Percentiles rank a stretch among this genome's conserved stretches.
phyloP scores from a whole-genome alignment of 257 asterid species.

The Fraxinus excelsior region DNA sequence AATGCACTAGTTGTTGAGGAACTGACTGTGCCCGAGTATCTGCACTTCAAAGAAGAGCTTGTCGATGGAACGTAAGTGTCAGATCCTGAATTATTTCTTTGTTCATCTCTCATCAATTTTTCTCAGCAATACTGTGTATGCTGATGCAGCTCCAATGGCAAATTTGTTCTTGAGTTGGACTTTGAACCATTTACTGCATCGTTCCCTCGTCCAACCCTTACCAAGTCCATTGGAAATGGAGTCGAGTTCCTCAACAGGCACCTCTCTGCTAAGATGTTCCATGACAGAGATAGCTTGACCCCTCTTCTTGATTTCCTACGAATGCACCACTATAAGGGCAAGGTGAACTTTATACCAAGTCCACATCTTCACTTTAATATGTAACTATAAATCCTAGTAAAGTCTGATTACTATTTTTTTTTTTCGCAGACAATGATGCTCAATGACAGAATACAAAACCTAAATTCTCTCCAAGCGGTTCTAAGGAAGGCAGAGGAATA shows the following conservation, averaged over 20 bases:
- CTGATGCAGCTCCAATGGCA: slow-evolving; percentile 1
- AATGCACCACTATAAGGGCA: slow-evolving; percentile 33
- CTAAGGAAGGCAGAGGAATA: slow-evolving; percentile 33
- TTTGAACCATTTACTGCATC: slow-evolving; percentile 37
- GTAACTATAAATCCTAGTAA: background rate
- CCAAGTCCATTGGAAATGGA: slow-evolving; percentile 40
- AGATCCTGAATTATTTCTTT: background rate
- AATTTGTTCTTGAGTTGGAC: slow-evolving; percentile 36
- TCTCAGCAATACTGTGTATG: background rate
- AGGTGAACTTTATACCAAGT: slow-evolving; percentile 13
- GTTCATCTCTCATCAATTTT: background rate
- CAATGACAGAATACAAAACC: slow-evolving; percentile 24
- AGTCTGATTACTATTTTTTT: background rate
- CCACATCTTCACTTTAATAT: background rate
- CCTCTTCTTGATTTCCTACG: slow-evolving; percentile 37
- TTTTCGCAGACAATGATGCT: slow-evolving; percentile 27
- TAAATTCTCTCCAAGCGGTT: slow-evolving; percentile 22
- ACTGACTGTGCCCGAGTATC: slow-evolving; percentile 30
- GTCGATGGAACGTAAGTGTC: slow-evolving; percentile 30
- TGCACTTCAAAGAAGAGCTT: slow-evolving; percentile 34
- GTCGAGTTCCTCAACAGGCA: slow-evolving; percentile 39
- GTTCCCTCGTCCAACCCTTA: slow-evolving; percentile 29
- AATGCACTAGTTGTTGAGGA: slow-evolving; percentile 21
- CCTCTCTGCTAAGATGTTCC: slow-evolving; percentile 36
- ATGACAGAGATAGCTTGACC: slow-evolving; percentile 24